Conservation (phyloP, 495 filamentous ascomycete species). For the Lasiosphaeriaceae sp. region DNA sequence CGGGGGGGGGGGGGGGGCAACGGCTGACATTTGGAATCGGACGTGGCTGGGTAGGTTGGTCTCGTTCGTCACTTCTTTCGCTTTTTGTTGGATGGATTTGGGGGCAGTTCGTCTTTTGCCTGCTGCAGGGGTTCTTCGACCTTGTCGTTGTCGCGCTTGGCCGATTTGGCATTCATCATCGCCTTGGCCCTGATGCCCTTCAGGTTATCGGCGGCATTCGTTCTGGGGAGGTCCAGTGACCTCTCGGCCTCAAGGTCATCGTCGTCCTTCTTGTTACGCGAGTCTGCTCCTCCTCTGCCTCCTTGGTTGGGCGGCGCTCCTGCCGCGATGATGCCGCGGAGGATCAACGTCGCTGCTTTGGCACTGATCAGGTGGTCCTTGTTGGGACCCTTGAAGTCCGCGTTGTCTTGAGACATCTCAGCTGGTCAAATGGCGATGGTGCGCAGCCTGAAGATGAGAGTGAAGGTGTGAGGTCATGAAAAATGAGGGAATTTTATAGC, state of each 20-base stretch:
- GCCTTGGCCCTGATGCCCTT: not conserved
- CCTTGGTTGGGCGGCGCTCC: conserved; percentile 12
- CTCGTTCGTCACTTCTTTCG: not conserved
- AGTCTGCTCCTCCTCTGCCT: not conserved
- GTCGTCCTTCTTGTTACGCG: not conserved
- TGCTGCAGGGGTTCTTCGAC: not conserved
- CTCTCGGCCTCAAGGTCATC: not conserved
- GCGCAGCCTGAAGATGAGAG: too few relatives aligned
- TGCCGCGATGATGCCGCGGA: conserved; percentile 16
- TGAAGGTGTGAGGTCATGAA: too few relatives aligned
- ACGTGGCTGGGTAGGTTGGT: not conserved
- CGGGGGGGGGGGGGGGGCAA: too few relatives aligned
- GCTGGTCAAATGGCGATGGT: not conserved
- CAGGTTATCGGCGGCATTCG: not conserved
- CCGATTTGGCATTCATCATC: not conserved
- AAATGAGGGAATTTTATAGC: too few relatives aligned
- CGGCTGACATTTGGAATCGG: too few relatives aligned
- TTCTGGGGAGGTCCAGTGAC: not conserved
- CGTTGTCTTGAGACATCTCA: not conserved
- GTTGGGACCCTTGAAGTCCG: not conserved
- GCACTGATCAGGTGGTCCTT: conserved; percentile 14
- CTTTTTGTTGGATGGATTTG: not conserved
- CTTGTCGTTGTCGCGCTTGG: not conserved
- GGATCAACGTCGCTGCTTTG: conserved; percentile 17
- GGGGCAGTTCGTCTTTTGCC: not conserved